These are phyloP conservation scores for Xylaria palmicola DNA, from an alignment of 495 filamentous ascomycete genomes.

Conservation along the genomic window DNA sequence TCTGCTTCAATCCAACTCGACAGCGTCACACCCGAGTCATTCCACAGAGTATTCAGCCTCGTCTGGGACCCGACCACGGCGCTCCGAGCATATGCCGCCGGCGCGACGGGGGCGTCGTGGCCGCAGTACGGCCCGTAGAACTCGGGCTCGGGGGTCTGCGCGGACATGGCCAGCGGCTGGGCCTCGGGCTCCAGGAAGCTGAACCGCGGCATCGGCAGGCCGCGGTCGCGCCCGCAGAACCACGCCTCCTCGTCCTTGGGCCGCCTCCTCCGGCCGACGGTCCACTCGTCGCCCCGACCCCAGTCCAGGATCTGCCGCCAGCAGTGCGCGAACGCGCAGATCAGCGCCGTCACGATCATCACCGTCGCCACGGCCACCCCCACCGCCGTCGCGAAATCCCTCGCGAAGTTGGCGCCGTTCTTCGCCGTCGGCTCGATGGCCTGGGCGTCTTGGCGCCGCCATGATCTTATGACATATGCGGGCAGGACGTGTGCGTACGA, in stretches of 20 bases:
- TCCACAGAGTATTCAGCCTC: background rate
- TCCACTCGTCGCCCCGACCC: background rate
- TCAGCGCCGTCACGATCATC: constrained; percentile 10
- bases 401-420: constrained; percentile 13
- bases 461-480: background rate
- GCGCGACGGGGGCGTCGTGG: background rate
- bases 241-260: constrained; percentile 7
- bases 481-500: background rate
- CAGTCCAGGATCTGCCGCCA: constrained; percentile 23
- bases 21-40: background rate
- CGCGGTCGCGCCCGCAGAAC: constrained; percentile 4
- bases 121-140: background rate
- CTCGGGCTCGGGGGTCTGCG: background rate
- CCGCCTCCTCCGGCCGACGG: background rate
- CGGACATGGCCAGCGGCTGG: background rate
- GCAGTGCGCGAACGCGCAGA: constrained; percentile 27
- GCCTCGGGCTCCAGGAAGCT: background rate
- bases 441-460: background rate
- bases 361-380: constrained; percentile 12
- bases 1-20: constrained; percentile 2
- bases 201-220: constrained; percentile 6
- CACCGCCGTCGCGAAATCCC: constrained; percentile 22
- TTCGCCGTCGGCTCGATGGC: background rate
- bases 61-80: background rate
- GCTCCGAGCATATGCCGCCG: background rate